Conservation (phyloP, 768 basidiomycete genomes). For the Kockovaella imperatae region DNA sequence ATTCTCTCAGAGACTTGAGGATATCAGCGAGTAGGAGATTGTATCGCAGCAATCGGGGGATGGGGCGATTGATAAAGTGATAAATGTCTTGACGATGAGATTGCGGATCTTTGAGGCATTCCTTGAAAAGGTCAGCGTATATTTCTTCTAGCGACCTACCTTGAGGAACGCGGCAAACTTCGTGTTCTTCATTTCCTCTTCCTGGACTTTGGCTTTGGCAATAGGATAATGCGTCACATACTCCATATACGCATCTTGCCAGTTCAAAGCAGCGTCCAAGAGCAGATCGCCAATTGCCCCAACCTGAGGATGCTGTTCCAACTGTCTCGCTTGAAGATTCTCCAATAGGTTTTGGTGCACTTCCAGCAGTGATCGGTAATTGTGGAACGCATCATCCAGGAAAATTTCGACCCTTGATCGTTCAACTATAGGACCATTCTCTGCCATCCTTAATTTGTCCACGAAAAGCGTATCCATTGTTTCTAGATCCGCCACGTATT, state of each 20-base stretch:
- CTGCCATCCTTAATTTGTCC: conserved; percentile 39
- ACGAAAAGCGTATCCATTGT: conserved; percentile 78
- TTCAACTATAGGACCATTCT: conserved; percentile 63
- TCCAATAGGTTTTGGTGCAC: conserved; percentile 40
- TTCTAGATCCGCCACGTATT: conserved; percentile 84
- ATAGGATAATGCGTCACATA: conserved; percentile 46
- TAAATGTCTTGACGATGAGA: conserved; percentile 84
- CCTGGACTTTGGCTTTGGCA: conserved; percentile 43
- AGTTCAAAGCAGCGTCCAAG: conserved; percentile 43
- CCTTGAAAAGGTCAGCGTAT: conserved; percentile 5
- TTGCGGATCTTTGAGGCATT: conserved; percentile 59
- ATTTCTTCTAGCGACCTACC: conserved; percentile 10
- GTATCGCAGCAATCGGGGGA: conserved; percentile 81
- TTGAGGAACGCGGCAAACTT: conserved; percentile 39
- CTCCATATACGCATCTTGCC: conserved; percentile 45
- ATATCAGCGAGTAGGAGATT: conserved; percentile 75
- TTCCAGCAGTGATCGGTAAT: conserved; percentile 59
- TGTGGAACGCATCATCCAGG: conserved; percentile 82
- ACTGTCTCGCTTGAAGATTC: conserved; percentile 39
- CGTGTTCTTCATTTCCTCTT: conserved; percentile 33
- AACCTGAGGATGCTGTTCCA: conserved; percentile 45
- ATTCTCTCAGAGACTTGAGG: conserved; percentile 60
- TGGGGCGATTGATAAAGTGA: conserved; percentile 83
- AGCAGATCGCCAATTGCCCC: conserved; percentile 43
- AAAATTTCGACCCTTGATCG: conserved; percentile 60